Evolutionary conservation across 441 rosid genomes (phyloP).

Genomic region (Pelargonium myrrhifolium): DNA sequence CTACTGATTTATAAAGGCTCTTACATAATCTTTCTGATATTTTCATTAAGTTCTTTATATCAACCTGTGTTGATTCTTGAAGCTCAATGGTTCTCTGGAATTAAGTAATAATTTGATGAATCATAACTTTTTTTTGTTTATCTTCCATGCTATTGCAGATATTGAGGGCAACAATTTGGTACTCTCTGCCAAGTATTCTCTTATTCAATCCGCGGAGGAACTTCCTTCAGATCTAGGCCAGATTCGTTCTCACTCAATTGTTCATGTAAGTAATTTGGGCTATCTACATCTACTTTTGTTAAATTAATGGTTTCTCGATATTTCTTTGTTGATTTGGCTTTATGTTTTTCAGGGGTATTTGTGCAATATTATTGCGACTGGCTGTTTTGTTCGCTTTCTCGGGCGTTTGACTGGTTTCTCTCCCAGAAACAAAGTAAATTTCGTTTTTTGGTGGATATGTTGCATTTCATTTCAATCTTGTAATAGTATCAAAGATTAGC

Average conservation of each 20-base stretch:
- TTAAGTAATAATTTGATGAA: neutral
- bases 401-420: slow-evolving; percentile 92
- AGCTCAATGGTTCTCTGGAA: neutral
- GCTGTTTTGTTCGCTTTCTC: slow-evolving; percentile 97
- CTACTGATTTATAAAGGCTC: too few species aligned
- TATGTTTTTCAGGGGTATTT: slow-evolving; percentile 60
- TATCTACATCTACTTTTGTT: slow-evolving; percentile 10
- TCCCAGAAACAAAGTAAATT: slow-evolving; percentile 76
- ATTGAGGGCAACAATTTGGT: slow-evolving; percentile 62
- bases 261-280: slow-evolving; percentile 52
- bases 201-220: slow-evolving; percentile 48
- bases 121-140: slow-evolving; percentile 12
- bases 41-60: neutral
- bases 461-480: slow-evolving; percentile 15
- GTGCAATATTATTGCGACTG: slow-evolving; percentile 80
- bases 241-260: slow-evolving; percentile 49
- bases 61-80: neutral
- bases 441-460: slow-evolving; percentile 9
- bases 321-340: neutral
- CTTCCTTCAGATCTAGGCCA: slow-evolving; percentile 72
- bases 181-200: slow-evolving; percentile 86
- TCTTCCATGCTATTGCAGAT: slow-evolving; percentile 37
- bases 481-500: slow-evolving; percentile 1
- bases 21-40: neutral
- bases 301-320: neutral